These are phyloP conservation scores for Wickerhamiella allomyrinae DNA, from an alignment of 805 yeast genomes.

Conservation along the genomic window DNA sequence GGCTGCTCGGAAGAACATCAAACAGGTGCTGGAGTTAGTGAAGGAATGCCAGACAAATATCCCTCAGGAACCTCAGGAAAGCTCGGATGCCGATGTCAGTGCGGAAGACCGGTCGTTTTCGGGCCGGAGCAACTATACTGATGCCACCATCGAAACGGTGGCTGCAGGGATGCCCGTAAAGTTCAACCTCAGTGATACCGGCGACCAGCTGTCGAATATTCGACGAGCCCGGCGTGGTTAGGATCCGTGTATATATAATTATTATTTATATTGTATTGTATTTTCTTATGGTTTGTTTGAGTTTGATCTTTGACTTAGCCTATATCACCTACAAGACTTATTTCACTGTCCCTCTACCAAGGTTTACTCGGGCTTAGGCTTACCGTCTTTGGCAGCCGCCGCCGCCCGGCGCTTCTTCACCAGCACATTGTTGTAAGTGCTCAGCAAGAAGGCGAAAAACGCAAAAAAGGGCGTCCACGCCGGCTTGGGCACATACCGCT, in stretches of 20 bases:
- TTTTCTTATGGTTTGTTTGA: no score
- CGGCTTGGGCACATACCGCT: constrained; percentile 25
- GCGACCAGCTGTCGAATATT: background rate
- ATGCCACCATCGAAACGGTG: background rate
- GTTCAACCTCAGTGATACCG: background rate
- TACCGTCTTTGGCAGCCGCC: background rate
- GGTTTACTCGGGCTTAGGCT: background rate
- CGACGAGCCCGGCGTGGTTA: no score
- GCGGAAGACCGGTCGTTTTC: background rate
- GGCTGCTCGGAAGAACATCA: constrained; percentile 1
- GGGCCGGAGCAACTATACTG: background rate
- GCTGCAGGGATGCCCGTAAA: background rate
- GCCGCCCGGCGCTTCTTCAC: constrained; percentile 21
- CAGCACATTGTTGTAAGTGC: constrained; percentile 26
- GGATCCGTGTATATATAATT: no score
- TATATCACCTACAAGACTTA: no score
- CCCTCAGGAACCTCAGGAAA: no score
- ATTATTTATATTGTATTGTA: no score
- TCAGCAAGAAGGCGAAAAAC: constrained; percentile 25
- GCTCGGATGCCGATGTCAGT: background rate
- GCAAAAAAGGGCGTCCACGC: constrained; percentile 31
- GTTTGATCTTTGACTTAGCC: no score
- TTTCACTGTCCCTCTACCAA: no score
- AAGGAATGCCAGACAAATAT: background rate
- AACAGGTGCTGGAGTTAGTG: background rate